These are phyloP conservation scores for Leccinum rimulosum DNA, from an alignment of 768 basidiomycete species.

Conservation along the genomic window DNA sequence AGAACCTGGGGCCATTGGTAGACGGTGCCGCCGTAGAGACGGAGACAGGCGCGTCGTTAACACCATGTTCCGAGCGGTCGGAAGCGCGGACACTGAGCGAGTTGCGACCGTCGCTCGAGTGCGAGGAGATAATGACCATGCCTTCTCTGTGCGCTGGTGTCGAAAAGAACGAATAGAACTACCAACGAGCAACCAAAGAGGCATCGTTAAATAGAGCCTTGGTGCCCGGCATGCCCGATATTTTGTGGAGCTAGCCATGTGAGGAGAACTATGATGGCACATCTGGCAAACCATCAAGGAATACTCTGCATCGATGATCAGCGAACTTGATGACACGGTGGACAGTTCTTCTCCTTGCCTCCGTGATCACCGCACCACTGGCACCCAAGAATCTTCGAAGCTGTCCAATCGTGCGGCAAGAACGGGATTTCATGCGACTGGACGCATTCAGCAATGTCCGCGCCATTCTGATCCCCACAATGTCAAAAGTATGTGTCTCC, in stretches of 20 bases:
- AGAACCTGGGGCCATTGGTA: slow-evolving; percentile 21
- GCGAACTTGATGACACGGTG: background rate
- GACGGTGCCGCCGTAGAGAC: background rate
- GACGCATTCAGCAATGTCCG: background rate
- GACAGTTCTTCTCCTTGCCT: background rate
- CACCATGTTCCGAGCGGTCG: background rate
- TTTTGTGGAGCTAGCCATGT: background rate
- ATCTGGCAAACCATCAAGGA: background rate
- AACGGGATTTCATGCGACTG: background rate
- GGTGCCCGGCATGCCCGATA: background rate
- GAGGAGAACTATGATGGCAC: background rate
- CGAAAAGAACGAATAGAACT: background rate
- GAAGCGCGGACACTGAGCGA: background rate
- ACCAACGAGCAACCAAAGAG: background rate
- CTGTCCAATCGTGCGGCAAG: background rate
- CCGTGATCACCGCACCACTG: slow-evolving; percentile 1
- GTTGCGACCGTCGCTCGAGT: background rate
- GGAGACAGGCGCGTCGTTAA: background rate
- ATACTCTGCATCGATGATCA: slow-evolving; percentile 3
- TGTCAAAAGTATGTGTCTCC: background rate
- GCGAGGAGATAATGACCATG: slow-evolving; percentile 2
- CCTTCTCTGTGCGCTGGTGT: background rate
- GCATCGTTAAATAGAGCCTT: background rate
- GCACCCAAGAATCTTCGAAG: background rate
- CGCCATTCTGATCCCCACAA: background rate